Conservation (phyloP, 805 yeast genomes). For the Komagataella ulmi region DNA sequence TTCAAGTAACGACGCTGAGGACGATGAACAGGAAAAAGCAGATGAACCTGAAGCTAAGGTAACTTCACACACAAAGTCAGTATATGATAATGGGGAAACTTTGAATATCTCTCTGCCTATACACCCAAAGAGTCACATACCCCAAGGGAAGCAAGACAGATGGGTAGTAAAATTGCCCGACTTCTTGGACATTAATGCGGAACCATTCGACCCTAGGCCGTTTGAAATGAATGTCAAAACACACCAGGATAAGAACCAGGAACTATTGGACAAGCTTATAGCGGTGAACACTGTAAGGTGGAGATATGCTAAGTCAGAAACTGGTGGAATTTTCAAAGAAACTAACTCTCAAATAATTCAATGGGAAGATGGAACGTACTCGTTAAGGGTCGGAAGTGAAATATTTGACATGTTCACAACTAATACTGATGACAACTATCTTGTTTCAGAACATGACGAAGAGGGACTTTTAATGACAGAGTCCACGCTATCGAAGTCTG, state of each 20-base stretch:
- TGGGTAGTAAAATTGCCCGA: constrained; percentile 60
- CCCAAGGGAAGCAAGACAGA: constrained; percentile 16
- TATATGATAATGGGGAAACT: constrained; percentile 16
- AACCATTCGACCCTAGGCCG: constrained; percentile 69
- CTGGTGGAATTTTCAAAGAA: constrained; percentile 65
- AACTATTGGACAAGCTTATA: constrained; percentile 27
- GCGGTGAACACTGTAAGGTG: constrained; percentile 87
- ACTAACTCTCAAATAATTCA: constrained; percentile 82
- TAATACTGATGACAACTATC: constrained; percentile 54
- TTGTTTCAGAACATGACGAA: constrained; percentile 58
- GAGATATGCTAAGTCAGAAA: constrained; percentile 74
- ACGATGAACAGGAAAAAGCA: constrained; percentile 20
- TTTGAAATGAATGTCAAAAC: constrained; percentile 22
- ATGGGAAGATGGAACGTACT: constrained; percentile 89
- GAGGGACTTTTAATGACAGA: constrained; percentile 63
- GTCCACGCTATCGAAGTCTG: constrained; percentile 45
- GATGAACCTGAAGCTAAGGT: constrained; percentile 14
- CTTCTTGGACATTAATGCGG: constrained; percentile 69
- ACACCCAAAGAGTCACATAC: constrained; percentile 32
- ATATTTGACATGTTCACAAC: constrained; percentile 64
- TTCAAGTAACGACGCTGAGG: constrained; percentile 15
- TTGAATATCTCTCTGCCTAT: constrained; percentile 32
- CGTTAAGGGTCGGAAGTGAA: constrained; percentile 80
- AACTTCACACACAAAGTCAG: neutral
- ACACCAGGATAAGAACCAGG: constrained; percentile 23